Evolutionary conservation across 2,329 filamentous ascomycete genomes (phyloP).

Genomic region (Pseudogymnoascus destructans): DNA sequence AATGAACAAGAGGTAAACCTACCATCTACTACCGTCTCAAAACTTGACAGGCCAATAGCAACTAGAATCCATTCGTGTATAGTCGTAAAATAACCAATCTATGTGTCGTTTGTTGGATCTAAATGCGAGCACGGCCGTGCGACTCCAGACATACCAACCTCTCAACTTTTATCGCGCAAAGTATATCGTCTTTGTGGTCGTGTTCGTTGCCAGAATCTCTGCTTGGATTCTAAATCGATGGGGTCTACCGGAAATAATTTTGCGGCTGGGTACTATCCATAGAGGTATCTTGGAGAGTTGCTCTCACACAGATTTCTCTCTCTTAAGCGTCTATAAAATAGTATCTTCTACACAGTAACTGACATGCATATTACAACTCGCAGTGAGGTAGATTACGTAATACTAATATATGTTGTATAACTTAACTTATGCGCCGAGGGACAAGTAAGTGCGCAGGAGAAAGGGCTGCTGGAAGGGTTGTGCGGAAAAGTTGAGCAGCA

Average conservation of each 20-base stretch:
- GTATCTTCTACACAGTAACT: not conserved
- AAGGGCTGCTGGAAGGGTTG: not conserved
- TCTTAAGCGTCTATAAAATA: not conserved
- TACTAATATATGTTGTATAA: not conserved
- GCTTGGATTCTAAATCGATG: not conserved
- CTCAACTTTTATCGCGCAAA: not conserved
- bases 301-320: not conserved
- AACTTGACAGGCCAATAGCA: not conserved
- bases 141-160: not conserved
- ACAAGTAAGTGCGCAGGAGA: not conserved
- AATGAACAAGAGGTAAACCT: not conserved
- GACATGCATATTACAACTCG: not conserved
- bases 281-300: not conserved
- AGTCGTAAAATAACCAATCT: not conserved
- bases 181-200: not conserved
- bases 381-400: not conserved
- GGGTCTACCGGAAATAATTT: not conserved
- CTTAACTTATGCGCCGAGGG: not conserved
- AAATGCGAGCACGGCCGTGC: not conserved
- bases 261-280: not conserved
- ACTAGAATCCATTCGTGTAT: not conserved
- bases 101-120: not conserved
- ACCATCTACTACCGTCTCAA: not conserved
- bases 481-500: not conserved
- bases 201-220: not conserved